A percentile compares a stretch with the other conserved stretches of the same genome.
Conservation (phyloP, 495 filamentous ascomycete species). For the Collariella sp. region DNA sequence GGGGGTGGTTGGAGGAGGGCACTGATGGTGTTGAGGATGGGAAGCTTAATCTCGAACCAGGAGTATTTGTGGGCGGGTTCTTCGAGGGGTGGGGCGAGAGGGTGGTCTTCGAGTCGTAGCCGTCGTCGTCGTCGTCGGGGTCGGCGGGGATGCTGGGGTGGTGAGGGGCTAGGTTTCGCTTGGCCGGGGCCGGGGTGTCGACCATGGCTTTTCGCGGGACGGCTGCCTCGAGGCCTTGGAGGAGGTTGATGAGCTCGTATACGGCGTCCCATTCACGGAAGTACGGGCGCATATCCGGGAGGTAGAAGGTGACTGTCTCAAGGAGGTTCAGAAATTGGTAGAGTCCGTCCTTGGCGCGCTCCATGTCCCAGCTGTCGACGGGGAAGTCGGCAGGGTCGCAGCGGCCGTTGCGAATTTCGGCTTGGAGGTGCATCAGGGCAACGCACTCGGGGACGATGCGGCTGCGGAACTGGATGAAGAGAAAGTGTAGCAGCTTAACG, state of each 20-base stretch:
- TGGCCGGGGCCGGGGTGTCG: slow-evolving; percentile 19
- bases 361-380: slow-evolving; percentile 94
- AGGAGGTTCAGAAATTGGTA: slow-evolving; percentile 92
- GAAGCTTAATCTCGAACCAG: slow-evolving; percentile 88
- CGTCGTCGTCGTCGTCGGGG: slow-evolving; percentile 24
- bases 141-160: slow-evolving; percentile 6
- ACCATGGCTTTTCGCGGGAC: slow-evolving; percentile 56
- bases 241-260: slow-evolving; percentile 72
- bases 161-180: slow-evolving; percentile 2
- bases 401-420: slow-evolving; percentile 58
- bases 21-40: slow-evolving; percentile 78
- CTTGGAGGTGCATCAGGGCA: slow-evolving; percentile 85
- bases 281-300: slow-evolving; percentile 45
- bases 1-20: slow-evolving; percentile 58
- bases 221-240: slow-evolving; percentile 76
- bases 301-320: slow-evolving; percentile 71
- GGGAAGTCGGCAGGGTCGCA: slow-evolving; percentile 67
- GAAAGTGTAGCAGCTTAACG: slow-evolving; percentile 65
- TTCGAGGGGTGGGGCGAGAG: slow-evolving; percentile 46
- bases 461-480: slow-evolving; percentile 84
- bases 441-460: slow-evolving; percentile 87
- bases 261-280: slow-evolving; percentile 83
- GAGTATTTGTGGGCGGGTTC: slow-evolving; percentile 84
- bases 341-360: slow-evolving; percentile 72
- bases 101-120: slow-evolving; percentile 38